Conservation (phyloP, 352 stramenopile species). For the Globisporangium apiculatum region DNA sequence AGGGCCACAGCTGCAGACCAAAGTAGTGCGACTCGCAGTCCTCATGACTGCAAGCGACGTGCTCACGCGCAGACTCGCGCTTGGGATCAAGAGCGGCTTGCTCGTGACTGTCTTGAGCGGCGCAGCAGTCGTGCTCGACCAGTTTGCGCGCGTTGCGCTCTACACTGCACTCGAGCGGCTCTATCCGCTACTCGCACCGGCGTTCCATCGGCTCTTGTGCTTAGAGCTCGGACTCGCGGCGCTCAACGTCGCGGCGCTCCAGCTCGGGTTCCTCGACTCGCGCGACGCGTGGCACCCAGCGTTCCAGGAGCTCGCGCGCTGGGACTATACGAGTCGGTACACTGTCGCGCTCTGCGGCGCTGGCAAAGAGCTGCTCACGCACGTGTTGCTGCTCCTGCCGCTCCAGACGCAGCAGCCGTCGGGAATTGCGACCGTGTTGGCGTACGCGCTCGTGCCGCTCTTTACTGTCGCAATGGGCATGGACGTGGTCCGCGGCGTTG, state of each 20-base stretch:
- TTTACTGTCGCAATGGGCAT: constrained; percentile 47
- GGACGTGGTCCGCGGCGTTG: constrained; percentile 46
- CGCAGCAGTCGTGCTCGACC: constrained; percentile 62
- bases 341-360: constrained; percentile 42
- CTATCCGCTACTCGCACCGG: constrained; percentile 32
- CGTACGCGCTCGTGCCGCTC: constrained; percentile 49
- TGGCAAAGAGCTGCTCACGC: constrained; percentile 50
- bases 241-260: constrained; percentile 45
- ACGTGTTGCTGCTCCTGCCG: constrained; percentile 55
- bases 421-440: constrained; percentile 20
- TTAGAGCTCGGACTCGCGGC: constrained; percentile 52
- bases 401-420: constrained; percentile 20
- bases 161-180: constrained; percentile 51
- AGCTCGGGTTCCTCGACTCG: constrained; percentile 49
- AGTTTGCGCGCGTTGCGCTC: constrained; percentile 42
- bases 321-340: constrained; percentile 38
- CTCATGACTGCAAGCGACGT: constrained; percentile 58
- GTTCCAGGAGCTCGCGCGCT: constrained; percentile 52
- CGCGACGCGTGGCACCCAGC: constrained; percentile 55
- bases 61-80: constrained; percentile 37
- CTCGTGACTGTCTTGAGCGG: constrained; percentile 67
- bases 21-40: constrained; percentile 32
- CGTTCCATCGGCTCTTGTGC: constrained; percentile 39
- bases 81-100: constrained; percentile 72
- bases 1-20: constrained; percentile 20